Evolutionary conservation across 139 green algal genomes (phyloP).

Genomic region (Nannochloris sp.): DNA sequence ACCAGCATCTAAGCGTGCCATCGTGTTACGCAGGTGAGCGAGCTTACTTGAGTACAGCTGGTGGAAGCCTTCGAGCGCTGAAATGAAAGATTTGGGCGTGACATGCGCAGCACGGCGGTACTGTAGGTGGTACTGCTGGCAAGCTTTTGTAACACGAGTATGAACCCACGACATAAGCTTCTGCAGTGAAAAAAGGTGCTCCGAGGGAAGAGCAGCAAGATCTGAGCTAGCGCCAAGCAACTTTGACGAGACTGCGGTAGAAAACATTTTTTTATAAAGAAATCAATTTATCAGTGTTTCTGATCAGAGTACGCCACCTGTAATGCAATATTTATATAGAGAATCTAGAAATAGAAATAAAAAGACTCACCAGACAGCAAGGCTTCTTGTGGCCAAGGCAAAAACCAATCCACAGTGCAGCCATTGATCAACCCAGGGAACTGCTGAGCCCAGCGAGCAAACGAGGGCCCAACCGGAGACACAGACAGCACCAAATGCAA

Average conservation of each 20-base stretch:
- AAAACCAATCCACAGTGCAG: conserved; percentile 93
- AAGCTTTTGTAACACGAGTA: conserved; percentile 69
- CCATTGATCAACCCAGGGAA: conserved; percentile 92
- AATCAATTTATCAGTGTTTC: too few species aligned
- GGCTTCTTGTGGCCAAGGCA: conserved; percentile 68
- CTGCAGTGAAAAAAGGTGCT: conserved; percentile 43
- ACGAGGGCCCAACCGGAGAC: conserved; percentile 84
- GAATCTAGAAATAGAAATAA: not conserved
- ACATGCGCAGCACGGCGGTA: conserved; percentile 87
- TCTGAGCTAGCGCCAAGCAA: not conserved
- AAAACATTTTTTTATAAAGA: too few species aligned
- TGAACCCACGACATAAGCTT: conserved; percentile 83
- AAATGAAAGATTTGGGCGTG: conserved; percentile 89
- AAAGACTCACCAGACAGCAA: conserved; percentile 68
- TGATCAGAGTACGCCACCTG: too few species aligned
- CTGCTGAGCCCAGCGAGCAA: conserved; percentile 74
- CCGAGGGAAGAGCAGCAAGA: not conserved
- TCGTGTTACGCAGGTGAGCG: conserved; percentile 33
- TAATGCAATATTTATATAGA: not conserved
- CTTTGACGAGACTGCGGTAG: not conserved
- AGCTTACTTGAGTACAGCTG: conserved; percentile 77
- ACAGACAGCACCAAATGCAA: conserved; percentile 92
- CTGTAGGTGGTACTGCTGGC: conserved; percentile 85
- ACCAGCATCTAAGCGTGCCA: conserved; percentile 60
- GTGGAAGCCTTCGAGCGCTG: conserved; percentile 87